Conservation (phyloP, 441 rosid species). For the Eugenia klotzschiana region DNA sequence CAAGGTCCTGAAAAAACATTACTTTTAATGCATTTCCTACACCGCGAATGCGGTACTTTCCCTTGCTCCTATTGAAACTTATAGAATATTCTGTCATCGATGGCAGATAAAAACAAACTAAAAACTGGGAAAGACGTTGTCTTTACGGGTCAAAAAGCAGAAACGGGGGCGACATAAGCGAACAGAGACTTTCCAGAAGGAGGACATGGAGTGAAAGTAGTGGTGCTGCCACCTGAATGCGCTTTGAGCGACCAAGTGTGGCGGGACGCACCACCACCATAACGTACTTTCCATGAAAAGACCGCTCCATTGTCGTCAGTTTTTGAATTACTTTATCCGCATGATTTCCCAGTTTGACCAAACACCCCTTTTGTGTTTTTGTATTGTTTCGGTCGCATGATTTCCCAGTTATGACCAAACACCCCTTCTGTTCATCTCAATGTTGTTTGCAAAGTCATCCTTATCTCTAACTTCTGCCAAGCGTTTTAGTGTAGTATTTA, state of each 20-base stretch:
- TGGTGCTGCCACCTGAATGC: neutral
- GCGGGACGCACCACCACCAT: neutral
- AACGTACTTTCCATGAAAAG: neutral
- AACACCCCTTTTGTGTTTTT: neutral
- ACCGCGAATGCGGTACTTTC: neutral
- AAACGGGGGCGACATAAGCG: neutral
- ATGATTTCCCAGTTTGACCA: neutral
- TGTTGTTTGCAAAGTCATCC: neutral
- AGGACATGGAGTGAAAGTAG: neutral
- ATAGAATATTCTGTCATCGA: neutral
- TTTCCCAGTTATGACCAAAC: neutral
- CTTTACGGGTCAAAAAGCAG: neutral
- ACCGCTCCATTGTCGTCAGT: neutral
- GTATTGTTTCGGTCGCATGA: too few species aligned
- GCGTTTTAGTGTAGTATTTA: neutral
- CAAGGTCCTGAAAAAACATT: neutral
- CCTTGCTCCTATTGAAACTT: neutral
- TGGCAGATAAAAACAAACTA: neutral
- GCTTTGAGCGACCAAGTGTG: neutral
- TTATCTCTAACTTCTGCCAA: neutral
- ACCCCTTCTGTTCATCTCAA: neutral
- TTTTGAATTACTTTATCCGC: neutral
- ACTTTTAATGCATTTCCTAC: neutral
- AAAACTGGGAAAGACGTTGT: neutral
- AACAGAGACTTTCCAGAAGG: neutral